Evolutionary conservation across 2,329 filamentous ascomycete genomes (phyloP).

Genomic region (Beauveria sp.): DNA sequence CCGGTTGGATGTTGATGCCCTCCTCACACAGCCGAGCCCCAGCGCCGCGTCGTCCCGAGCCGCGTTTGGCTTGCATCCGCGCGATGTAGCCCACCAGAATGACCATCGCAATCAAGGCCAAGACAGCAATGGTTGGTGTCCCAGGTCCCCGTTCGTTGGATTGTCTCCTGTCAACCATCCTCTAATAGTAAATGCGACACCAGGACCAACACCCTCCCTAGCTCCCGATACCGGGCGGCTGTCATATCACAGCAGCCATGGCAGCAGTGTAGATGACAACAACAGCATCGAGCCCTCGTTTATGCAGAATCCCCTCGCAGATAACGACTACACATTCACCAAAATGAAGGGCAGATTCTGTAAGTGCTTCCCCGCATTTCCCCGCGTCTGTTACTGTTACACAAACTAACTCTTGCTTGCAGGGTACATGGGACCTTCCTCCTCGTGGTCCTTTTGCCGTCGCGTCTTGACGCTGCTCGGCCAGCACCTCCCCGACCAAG

Average conservation of each 20-base stretch:
- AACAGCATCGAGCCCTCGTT: conserved; percentile 9
- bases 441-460: conserved; percentile 28
- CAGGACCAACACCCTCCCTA: conserved; percentile 7
- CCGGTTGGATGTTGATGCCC: conserved; percentile 5
- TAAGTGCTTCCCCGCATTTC: conserved; percentile 11
- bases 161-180: background rate
- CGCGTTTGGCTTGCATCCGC: conserved; percentile 6
- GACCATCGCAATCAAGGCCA: background rate
- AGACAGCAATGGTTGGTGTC: conserved; percentile 8
- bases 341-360: conserved; percentile 23
- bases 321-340: conserved; percentile 25
- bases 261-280: conserved; percentile 8
- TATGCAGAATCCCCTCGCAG: conserved; percentile 22
- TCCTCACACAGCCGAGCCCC: conserved; percentile 4
- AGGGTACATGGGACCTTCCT: conserved; percentile 29
- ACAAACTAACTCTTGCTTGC: background rate
- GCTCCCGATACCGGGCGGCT: conserved; percentile 7
- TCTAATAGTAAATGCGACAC: background rate
- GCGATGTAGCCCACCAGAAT: conserved; percentile 8
- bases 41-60: background rate
- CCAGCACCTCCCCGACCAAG: conserved; percentile 24
- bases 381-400: background rate
- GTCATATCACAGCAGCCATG: conserved; percentile 9
- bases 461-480: conserved; percentile 25
- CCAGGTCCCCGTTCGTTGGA: background rate